phyloP scores from a whole-genome alignment of 805 yeast genomes.

The Grigorovia humatica region DNA sequence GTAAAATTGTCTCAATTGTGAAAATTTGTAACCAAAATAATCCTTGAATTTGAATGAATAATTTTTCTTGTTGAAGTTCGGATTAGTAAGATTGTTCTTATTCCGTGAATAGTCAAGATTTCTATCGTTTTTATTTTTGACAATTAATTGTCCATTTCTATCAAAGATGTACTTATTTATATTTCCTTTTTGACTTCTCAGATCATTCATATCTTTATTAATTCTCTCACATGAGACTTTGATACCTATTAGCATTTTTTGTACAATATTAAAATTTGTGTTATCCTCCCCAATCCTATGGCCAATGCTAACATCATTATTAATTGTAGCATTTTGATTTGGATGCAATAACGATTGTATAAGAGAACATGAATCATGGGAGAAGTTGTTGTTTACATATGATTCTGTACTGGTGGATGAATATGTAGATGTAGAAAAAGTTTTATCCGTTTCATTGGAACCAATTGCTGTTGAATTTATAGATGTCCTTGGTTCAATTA shows the following conservation, averaged over 20 bases:
- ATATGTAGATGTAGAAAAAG: neutral
- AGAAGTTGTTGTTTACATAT: neutral
- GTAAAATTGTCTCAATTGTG: conserved; percentile 68
- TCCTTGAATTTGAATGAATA: conserved; percentile 96
- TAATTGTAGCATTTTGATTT: neutral
- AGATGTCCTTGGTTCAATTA: neutral
- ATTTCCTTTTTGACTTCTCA: conserved; percentile 44
- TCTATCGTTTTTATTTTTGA: conserved; percentile 62
- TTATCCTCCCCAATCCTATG: conserved; percentile 85
- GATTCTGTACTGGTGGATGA: neutral
- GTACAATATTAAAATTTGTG: conserved; percentile 83
- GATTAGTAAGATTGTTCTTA: neutral
- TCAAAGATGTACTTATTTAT: conserved; percentile 81
- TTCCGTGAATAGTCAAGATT: neutral
- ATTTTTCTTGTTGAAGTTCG: conserved; percentile 25
- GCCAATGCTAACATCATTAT: conserved; percentile 34
- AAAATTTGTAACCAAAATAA: conserved; percentile 88
- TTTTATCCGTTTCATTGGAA: neutral
- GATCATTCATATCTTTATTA: conserved; percentile 33
- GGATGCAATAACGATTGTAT: neutral
- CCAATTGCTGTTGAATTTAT: neutral
- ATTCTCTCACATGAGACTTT: conserved; percentile 77
- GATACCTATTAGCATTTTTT: conserved; percentile 94
- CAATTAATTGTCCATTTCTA: conserved; percentile 67
- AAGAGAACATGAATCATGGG: neutral